Base-by-base conservation (phyloP, 495 filamentous ascomycete genomes). In the Penicillium argentinense region DNA sequence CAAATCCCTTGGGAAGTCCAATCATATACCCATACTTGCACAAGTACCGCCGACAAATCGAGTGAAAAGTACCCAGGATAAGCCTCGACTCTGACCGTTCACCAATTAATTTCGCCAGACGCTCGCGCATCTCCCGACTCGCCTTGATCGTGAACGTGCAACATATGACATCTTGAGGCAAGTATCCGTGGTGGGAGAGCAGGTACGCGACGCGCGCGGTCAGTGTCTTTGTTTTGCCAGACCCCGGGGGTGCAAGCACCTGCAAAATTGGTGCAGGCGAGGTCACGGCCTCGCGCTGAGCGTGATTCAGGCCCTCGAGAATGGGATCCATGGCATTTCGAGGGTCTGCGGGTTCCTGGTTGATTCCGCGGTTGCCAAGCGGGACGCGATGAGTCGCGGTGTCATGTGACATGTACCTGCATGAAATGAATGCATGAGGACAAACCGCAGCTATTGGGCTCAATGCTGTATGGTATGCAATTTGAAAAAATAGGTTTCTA, bases 111-210 rank as follows among this genome's bases (percentile, higher is more conserved):
- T 80, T 83, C 0, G 84, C 81, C 25, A 99, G 84, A 18, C 95
- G 80, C 57, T 89, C 82, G 49, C 89, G 89, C 95, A 99, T 99
- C 68, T 99, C 95, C 13, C 87, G 83, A 13, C 93, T 88, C 3
- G 93, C 93, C 65, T 97, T 99, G 63, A 96, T 88, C 3, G 95
- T 99, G 62, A 99, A 99, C 1, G 95, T 99, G 49, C 92, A 92
- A 45, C 96, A 95, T 33, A 99, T 84, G 61, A 99, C 81, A 75
- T 97, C 93, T 73, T 89, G 85, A 54, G 95, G 91, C 30, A 82
- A 82, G 56, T 89, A 83, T 23, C 83, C 80, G 51, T 87, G 71
- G 53, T 87, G 75, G n/a, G 81, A 77, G 39, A 99, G 80, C n/a
- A 97, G 81, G 75, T 95, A 96, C 45, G 92, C 95, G 42, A 96